Conservation (phyloP, 23 red algal species). For the Chondrus crispus region DNA sequence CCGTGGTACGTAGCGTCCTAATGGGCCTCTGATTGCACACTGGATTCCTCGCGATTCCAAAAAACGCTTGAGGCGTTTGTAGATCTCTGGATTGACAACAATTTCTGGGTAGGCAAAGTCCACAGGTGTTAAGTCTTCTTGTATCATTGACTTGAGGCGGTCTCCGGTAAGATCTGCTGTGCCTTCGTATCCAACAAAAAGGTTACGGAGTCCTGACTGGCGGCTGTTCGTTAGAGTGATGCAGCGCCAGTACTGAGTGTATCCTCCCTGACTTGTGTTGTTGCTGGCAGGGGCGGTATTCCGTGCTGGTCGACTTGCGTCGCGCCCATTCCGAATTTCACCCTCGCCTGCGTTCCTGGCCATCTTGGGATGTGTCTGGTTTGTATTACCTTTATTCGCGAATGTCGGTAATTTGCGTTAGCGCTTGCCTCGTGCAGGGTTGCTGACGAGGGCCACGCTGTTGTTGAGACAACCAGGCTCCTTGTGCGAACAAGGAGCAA, state of each 20-base stretch:
- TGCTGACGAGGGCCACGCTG: too few species aligned
- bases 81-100: background rate
- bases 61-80: background rate
- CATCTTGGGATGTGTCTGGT: too few species aligned
- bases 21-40: background rate
- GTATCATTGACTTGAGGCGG: background rate
- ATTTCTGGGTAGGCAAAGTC: background rate
- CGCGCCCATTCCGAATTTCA: too few species aligned
- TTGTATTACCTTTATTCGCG: too few species aligned
- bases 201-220: background rate
- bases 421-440: too few species aligned
- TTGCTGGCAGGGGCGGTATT: too few species aligned
- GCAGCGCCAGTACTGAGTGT: background rate
- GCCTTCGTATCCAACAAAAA: background rate
- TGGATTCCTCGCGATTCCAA: background rate
- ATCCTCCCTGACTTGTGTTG: too few species aligned
- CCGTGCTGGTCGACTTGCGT: too few species aligned
- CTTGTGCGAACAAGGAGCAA: too few species aligned
- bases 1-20: background rate
- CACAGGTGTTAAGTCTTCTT: background rate
- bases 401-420: too few species aligned
- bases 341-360: too few species aligned
- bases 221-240: background rate
- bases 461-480: too few species aligned
- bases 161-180: background rate